phyloP scores from a whole-genome alignment of 257 asterid species.

The Solanum megistacrolobum region DNA sequence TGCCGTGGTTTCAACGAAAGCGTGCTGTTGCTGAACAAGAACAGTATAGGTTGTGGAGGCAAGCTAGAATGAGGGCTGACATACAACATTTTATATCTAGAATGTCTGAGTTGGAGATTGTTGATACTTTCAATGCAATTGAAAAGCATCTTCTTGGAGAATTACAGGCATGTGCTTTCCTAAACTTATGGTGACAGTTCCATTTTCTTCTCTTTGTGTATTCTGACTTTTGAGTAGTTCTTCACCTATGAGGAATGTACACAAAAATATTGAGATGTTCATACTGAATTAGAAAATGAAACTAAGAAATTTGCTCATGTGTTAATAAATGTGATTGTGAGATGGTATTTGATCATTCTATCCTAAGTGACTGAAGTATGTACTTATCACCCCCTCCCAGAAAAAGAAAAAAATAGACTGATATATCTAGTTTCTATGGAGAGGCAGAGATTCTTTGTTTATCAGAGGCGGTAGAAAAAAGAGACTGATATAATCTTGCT shows the following conservation, averaged over 20 bases:
- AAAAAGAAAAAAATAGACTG: neutral
- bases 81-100: slow-evolving; percentile 44
- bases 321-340: neutral
- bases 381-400: neutral
- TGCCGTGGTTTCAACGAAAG: slow-evolving; percentile 87
- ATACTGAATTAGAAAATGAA: neutral
- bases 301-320: neutral
- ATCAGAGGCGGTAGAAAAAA: neutral
- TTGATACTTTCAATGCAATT: slow-evolving; percentile 75
- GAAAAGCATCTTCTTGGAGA: slow-evolving; percentile 79
- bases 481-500: neutral
- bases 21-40: slow-evolving; percentile 96
- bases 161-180: slow-evolving; percentile 52
- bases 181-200: neutral
- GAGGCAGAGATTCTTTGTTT: neutral
- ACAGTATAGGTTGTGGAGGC: slow-evolving; percentile 79
- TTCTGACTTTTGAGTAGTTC: neutral
- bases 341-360: neutral
- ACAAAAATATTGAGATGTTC: neutral
- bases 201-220: neutral
- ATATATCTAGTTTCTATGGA: neutral
- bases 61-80: slow-evolving; percentile 70
- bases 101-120: slow-evolving; percentile 86
- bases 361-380: neutral
- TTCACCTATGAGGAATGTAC: neutral